Percentiles rank a stretch among this genome's conserved stretches.
These are phyloP conservation scores for Melampsora abietis-canadensis DNA, from an alignment of 1,284 basidiomycete species.

Conservation along the genomic window DNA sequence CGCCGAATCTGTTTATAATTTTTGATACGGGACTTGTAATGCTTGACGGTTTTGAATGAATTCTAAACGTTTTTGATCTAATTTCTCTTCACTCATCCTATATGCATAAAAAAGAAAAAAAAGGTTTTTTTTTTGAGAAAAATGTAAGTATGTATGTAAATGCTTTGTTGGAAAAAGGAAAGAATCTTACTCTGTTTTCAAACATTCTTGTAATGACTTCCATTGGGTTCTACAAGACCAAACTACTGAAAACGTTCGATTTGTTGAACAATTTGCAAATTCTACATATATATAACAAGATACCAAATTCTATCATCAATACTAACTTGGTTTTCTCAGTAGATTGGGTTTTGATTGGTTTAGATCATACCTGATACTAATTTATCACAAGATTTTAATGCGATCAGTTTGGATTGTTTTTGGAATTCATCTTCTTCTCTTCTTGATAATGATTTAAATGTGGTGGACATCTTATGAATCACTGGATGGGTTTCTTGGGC, in stretches of 20 bases:
- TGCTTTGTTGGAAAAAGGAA: background rate
- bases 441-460: constrained; percentile 22
- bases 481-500: constrained; percentile 3
- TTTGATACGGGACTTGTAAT: constrained; percentile 30
- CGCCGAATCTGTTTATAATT: background rate
- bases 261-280: constrained; percentile 28
- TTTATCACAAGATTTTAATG: constrained; percentile 35
- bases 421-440: constrained; percentile 40
- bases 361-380: constrained; percentile 33
- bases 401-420: constrained; percentile 10
- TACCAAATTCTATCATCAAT: no score
- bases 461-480: background rate
- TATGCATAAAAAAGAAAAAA: background rate
- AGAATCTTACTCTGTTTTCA: constrained; percentile 29
- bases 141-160: no score
- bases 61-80: constrained; percentile 16
- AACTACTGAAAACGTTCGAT: constrained; percentile 23
- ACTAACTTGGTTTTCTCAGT: no score
- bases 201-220: constrained; percentile 23
- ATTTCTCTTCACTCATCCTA: constrained; percentile 37
- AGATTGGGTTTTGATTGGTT: no score
- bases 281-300: no score
- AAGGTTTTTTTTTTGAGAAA: no score
- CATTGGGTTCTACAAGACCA: constrained; percentile 30
- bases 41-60: constrained; percentile 28